Percentiles rank a stretch among this genome's conserved stretches.
Evolutionary conservation across 164 flowering plant genomes (phyloP).

Genomic region (Akebia trifoliata): DNA sequence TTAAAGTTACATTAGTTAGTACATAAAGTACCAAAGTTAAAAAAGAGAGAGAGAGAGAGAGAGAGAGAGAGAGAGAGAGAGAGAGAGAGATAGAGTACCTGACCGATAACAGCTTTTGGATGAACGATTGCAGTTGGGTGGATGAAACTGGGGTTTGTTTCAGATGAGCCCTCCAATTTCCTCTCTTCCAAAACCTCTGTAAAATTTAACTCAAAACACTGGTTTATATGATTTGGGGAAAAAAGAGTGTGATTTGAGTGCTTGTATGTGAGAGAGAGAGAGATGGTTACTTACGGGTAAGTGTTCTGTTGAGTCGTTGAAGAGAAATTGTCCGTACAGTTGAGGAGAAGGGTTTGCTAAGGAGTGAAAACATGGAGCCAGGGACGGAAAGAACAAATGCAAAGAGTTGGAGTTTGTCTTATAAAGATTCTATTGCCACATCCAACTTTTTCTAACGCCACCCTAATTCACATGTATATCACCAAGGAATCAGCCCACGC

Average conservation of each 20-base stretch:
- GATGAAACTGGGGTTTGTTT: slow-evolving; percentile 18
- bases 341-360: slow-evolving; percentile 2
- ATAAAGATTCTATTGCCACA: no score
- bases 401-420: no score
- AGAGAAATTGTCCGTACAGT: not conserved
- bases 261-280: slow-evolving; percentile 6
- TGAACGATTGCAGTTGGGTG: slow-evolving; percentile 51
- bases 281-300: not conserved
- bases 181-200: slow-evolving; percentile 20
- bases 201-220: not conserved
- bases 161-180: not conserved
- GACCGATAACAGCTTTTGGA: slow-evolving; percentile 52
- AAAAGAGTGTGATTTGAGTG: slow-evolving; percentile 3
- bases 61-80: not conserved
- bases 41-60: not conserved
- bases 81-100: no score
- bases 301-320: slow-evolving; percentile 11
- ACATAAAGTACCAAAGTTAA: not conserved
- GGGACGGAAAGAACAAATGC: not conserved
- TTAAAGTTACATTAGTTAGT: not conserved
- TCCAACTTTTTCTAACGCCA: no score
- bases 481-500: no score
- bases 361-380: slow-evolving; percentile 8
- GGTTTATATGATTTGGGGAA: not conserved
- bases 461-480: no score